Evolutionary conservation across 768 basidiomycete genomes (phyloP), one percentile per base, ranked within the genome.

Genomic region (Boletus rubropictus): DNA sequence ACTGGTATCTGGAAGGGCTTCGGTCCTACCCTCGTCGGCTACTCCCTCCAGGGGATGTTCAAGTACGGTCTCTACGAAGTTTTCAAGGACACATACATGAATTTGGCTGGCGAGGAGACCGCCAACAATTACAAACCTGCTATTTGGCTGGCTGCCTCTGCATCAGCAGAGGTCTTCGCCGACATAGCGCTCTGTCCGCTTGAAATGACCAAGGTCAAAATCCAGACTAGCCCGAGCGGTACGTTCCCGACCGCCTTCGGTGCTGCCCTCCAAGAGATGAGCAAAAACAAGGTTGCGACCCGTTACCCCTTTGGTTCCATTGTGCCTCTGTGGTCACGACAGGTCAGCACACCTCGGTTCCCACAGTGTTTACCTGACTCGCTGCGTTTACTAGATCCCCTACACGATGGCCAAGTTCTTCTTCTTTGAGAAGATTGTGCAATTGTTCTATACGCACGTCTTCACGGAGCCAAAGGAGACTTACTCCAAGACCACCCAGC

Each of bases 321-420:
- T 58, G 80, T 86, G 35, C 87, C 87, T 49, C 80, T 90, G 39
- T 90, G 87, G 87, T 90, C 87, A 37, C 86, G 88, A 64, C 87
- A 88, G 73, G 86, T 84, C 49, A 42, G 73, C 57, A n/a, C 14
- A 18, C 20, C 22, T 25, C 11, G 15, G 17, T 7, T 39, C 40
- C 31, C 44, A n/a, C 29, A 3, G 35, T 29, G 4, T 27, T 21
- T 3, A 9, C 14, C 7, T 34, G 46, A 17, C 36, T 40, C 4
- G 44, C 25, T 9, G 36, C 38, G 17, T 38, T 7, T 18, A 31
- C 21, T 52, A 95, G 86, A 91, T 94, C 64, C 93, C 93, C 48
- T 95, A 94, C 79, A 95, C 93, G 61, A 93, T 95, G 92, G 92
- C 92, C 75, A 95, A 95, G 72, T 95, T 95, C 82, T 90, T 81